Evolutionary conservation across 108 stramenopile genomes (phyloP), one percentile per base, ranked within the genome.

Genomic region (Cyclostephanos tholiformis): DNA sequence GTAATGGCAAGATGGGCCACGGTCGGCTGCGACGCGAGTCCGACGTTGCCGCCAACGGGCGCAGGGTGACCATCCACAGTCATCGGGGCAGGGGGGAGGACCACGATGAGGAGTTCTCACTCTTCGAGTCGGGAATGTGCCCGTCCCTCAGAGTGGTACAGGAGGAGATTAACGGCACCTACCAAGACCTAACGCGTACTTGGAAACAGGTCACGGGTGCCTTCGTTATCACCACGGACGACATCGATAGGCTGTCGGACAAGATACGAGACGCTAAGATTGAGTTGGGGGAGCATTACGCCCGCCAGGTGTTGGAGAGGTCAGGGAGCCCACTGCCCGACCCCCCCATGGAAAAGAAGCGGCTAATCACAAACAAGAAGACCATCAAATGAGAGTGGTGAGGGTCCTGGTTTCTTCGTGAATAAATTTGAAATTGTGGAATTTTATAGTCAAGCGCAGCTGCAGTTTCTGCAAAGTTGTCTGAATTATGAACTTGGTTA

Each of bases 11-110:
- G 32, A 32, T 32, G 32, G 32, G 32, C 32, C 32, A 32, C 4
- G 32, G 59, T 36, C 36, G 38, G n/a, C 23, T 43, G 32, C 9
- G 38, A 23, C 2, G 14, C 38, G 30, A 44, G 50, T 2, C 19
- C 16, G 30, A 35, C 30, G 13, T 25, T 20, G 2, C 41, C 41
- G 32, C 23, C 32, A 9, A 49, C 39, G 13, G 38, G 1, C 67
- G 72, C 30, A 71, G 79, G 13, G 79, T 79, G 17, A 79, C 65
- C 29, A 73, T 79, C 48, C 79, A 79, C 63, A 65, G 71, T 12
- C 79, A 79, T 58, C 66, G 79, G 32, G 79, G 77, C 23, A 20
- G 52, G 30, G 71, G 77, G 10, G 77, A 79, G 27, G 51, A 60
- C 44, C 29, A 56, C 19, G 70, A 72, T 0, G 58, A 48, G 56